Conservation (phyloP, 257 asterid species). For the Nicotiana obtusifolia region DNA sequence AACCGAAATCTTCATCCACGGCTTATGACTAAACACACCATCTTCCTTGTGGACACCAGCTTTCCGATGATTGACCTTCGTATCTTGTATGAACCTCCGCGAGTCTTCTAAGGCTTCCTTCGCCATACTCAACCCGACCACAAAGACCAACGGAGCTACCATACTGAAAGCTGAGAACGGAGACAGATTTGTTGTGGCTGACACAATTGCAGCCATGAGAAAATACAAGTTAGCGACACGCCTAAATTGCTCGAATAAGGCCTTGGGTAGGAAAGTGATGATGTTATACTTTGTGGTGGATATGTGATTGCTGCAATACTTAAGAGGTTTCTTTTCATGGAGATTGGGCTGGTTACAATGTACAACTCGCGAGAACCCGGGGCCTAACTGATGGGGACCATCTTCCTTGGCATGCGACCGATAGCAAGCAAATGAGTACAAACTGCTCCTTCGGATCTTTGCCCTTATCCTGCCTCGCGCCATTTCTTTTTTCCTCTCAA, state of each 20-base stretch:
- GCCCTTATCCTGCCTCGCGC: slow-evolving; percentile 71
- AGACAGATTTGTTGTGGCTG: slow-evolving; percentile 63
- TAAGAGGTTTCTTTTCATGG: slow-evolving; percentile 63
- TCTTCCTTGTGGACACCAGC: slow-evolving; percentile 51
- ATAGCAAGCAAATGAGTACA: slow-evolving; percentile 72
- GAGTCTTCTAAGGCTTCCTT: slow-evolving; percentile 95
- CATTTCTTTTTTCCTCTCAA: slow-evolving; percentile 38
- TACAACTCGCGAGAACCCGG: slow-evolving; percentile 74
- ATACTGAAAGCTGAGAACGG: slow-evolving; percentile 76
- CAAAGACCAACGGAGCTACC: slow-evolving; percentile 87
- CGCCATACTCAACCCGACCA: slow-evolving; percentile 96
- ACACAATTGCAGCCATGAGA: slow-evolving; percentile 77
- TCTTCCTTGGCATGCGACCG: slow-evolving; percentile 43
- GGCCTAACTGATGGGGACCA: slow-evolving; percentile 47
- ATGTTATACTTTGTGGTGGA: slow-evolving; percentile 89
- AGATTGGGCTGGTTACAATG: slow-evolving; percentile 68
- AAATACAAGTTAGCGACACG: slow-evolving; percentile 93
- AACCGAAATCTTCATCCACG: slow-evolving; percentile 87
- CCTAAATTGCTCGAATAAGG: slow-evolving; percentile 83
- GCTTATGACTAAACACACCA: slow-evolving; percentile 55
- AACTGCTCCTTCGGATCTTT: slow-evolving; percentile 64
- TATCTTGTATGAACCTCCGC: slow-evolving; percentile 79
- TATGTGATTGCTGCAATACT: slow-evolving; percentile 63
- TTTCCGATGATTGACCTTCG: slow-evolving; percentile 84
- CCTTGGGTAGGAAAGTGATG: slow-evolving; percentile 82